Base-by-base conservation (phyloP, 495 filamentous ascomycete species). In the Trypethelium eluteriae region DNA sequence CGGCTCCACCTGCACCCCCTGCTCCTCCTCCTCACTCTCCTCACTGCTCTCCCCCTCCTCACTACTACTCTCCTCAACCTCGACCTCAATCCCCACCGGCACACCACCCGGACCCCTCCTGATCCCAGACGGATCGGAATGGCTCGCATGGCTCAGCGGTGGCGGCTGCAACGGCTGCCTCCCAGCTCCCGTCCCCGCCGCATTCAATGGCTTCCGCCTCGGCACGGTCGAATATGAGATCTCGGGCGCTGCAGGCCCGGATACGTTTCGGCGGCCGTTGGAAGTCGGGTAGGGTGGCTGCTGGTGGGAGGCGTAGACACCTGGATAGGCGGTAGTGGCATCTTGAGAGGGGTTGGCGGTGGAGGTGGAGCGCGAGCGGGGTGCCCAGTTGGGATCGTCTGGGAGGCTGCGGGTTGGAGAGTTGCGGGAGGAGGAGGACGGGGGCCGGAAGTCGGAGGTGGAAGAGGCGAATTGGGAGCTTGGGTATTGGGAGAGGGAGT, bases 361-460 rank as follows among this genome's bases (percentile, higher is more conserved):
- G 36, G 71, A 72, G 9, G 69, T 66, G 18, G 71, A 72, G 63
- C 68, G 70, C 16, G 56, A 62, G 50, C 70, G 70, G 32, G 39
- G 44, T 2, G 46, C 50, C 67, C 69, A 71, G 53, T 74, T 70
- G 2, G 61, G 32, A 3, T 71, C 75, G 44, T 76, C 74, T 44
- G 64, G 72, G 38, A 72, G 35, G 7, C 69, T 68, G 61, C 65
- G 62, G 57, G 66, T 66, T 4, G 53, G 53, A 2, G 67, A 68
- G 3, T 53, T 53, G 10, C 67, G 68, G 1, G 77, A 74, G 18
- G 71, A 67, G 3, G 76, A 73, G 18, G 76, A 71, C 12, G 74
- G 18, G 44, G 76, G 73, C 64, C 76, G 71, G 61, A 62, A 64
- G 70, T 67, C 39, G 62, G 56, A 59, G 41, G 65, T 61, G 35